Evolutionary conservation across 2,329 filamentous ascomycete genomes (phyloP).

Genomic region (Venturiaceae sp.): DNA sequence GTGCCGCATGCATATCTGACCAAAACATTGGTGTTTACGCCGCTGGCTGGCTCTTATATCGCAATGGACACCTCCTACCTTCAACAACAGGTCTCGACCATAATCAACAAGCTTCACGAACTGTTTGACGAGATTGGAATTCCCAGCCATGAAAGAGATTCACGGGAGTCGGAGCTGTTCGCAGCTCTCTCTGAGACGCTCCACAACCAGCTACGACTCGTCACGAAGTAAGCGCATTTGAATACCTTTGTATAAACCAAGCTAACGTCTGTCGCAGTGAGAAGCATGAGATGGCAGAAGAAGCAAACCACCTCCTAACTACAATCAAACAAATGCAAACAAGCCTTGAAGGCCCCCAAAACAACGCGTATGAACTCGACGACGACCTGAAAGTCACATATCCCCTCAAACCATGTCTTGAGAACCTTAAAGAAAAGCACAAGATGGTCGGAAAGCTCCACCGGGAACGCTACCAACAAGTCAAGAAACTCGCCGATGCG

Average conservation of each 20-base stretch:
- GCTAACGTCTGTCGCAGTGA: constrained; percentile 41
- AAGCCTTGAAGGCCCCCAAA: constrained; percentile 69
- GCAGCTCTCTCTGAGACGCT: constrained; percentile 83
- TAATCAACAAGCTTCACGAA: constrained; percentile 85
- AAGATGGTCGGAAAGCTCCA: constrained; percentile 70
- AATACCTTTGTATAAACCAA: not conserved
- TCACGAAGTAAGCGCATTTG: constrained; percentile 48
- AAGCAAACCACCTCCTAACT: constrained; percentile 76
- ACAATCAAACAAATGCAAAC: constrained; percentile 89
- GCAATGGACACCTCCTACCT: constrained; percentile 85
- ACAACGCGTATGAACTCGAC: constrained; percentile 52
- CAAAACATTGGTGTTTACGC: not conserved
- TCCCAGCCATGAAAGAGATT: constrained; percentile 83
- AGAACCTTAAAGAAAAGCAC: constrained; percentile 77
- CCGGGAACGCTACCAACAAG: constrained; percentile 86
- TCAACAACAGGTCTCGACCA: constrained; percentile 88
- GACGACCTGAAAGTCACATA: constrained; percentile 70
- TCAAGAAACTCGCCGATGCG: constrained; percentile 89
- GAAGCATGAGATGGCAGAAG: constrained; percentile 83
- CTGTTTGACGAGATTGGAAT: constrained; percentile 98
- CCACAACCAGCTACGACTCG: constrained; percentile 77
- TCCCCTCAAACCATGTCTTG: constrained; percentile 71
- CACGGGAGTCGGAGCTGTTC: constrained; percentile 87
- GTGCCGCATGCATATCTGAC: not conserved
- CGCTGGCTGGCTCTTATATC: not conserved